These are phyloP conservation scores for Penicillium rolfsii DNA, from an alignment of 2,329 filamentous ascomycete species.

Conservation along the genomic window DNA sequence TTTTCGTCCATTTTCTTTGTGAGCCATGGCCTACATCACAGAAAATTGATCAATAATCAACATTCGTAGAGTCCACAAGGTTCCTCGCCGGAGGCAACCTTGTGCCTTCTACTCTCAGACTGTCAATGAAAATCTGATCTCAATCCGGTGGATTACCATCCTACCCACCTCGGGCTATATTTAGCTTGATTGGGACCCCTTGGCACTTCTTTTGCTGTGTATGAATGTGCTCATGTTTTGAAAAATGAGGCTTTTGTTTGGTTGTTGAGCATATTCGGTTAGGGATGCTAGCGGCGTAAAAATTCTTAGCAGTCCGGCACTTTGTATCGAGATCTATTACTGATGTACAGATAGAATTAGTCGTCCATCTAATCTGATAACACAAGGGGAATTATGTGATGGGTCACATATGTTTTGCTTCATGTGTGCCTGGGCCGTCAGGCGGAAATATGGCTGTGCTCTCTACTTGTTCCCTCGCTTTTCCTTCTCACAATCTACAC, in stretches of 20 bases:
- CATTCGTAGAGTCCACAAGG: background rate
- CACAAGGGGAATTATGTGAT: background rate
- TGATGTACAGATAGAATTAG: background rate
- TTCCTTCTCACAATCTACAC: no score
- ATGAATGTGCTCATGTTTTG: no score
- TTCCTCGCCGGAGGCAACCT: background rate
- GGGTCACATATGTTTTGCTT: background rate
- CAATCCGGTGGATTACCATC: background rate
- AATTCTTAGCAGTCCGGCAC: background rate
- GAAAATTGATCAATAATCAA: background rate
- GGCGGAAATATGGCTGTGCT: background rate
- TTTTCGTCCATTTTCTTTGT: no score
- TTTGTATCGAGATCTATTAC: background rate
- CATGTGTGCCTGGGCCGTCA: background rate
- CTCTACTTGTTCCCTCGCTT: no score
- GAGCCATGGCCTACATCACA: background rate
- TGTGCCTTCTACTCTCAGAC: background rate
- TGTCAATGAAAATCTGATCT: background rate
- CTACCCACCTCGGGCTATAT: background rate
- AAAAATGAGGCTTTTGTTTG: background rate
- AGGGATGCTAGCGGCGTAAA: background rate
- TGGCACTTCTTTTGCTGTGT: background rate
- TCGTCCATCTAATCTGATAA: background rate
- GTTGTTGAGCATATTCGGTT: background rate
- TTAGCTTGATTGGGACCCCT: background rate